phyloP scores from a whole-genome alignment of 495 filamentous ascomycete genomes.

The Amphirosellinia nigrospora region DNA sequence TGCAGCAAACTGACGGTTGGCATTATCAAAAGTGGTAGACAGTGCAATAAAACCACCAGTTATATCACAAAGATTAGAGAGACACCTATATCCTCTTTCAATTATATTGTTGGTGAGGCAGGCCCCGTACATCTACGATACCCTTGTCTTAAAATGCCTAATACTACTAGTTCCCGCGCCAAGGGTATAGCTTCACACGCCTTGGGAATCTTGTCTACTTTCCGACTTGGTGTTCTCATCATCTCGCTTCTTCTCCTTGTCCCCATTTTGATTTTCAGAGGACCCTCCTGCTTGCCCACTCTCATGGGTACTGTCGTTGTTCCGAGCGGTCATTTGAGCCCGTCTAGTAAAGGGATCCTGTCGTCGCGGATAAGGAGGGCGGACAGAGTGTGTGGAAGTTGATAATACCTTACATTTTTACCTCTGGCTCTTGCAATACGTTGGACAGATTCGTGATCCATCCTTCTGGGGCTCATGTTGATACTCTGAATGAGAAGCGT shows the following conservation, averaged over 20 bases:
- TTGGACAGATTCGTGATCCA: constrained; percentile 53
- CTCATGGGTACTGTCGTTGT: constrained; percentile 36
- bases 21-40: background rate
- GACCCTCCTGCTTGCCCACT: background rate
- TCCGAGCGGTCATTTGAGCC: constrained; percentile 49
- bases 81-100: background rate
- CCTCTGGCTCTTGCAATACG: constrained; percentile 53
- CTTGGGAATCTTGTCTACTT: background rate
- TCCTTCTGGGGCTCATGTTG: constrained; percentile 46
- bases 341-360: constrained; percentile 53
- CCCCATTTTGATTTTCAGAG: background rate
- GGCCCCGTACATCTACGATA: background rate
- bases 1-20: background rate
- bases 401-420: constrained; percentile 35
- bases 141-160: background rate
- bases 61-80: background rate
- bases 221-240: constrained; percentile 1
- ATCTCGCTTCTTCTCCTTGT: constrained; percentile 1
- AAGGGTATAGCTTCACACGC: constrained; percentile 8
- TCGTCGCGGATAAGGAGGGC: constrained; percentile 23
- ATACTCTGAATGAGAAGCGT: background rate
- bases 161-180: constrained; percentile 15
- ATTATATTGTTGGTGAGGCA: background rate
- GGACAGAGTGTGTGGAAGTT: background rate
- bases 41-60: background rate